Percentiles rank a stretch among this genome's conserved stretches.
Conservation (phyloP, 106 monocot genomes). For the Dioscorea dumetorum region DNA sequence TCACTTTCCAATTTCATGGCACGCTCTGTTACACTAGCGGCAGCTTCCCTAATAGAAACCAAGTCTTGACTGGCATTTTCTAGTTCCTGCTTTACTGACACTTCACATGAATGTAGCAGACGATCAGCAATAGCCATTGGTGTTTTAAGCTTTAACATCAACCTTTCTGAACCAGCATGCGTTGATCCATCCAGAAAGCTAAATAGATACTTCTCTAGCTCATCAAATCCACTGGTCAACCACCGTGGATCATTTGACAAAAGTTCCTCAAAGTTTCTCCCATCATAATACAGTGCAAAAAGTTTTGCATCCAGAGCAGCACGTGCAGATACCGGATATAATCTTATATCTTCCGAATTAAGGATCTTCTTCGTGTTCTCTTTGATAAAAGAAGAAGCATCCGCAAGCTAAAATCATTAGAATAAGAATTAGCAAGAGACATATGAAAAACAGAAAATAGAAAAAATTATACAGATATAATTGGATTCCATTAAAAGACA, state of each 20-base stretch:
- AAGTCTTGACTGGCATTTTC: slow-evolving; percentile 52
- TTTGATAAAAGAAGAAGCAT: slow-evolving; percentile 65
- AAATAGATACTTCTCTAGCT: slow-evolving; percentile 64
- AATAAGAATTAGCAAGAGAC: too few species aligned
- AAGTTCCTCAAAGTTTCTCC: slow-evolving; percentile 19
- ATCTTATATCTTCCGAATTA: slow-evolving; percentile 44
- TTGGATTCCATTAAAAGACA: background rate
- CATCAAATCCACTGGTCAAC: slow-evolving; percentile 70
- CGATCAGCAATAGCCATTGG: slow-evolving; percentile 82
- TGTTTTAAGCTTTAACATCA: slow-evolving; percentile 81
- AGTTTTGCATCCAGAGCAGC: slow-evolving; percentile 84
- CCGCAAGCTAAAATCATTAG: slow-evolving; percentile 63
- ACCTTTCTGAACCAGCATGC: slow-evolving; percentile 73
- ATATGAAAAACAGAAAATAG: background rate
- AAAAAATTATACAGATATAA: slow-evolving; percentile 1
- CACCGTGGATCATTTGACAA: slow-evolving; percentile 54
- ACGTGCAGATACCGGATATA: slow-evolving; percentile 91
- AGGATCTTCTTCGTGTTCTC: slow-evolving; percentile 65
- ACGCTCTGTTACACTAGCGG: slow-evolving; percentile 45
- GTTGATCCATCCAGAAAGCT: slow-evolving; percentile 93
- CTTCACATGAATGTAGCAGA: slow-evolving; percentile 56
- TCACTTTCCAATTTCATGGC: slow-evolving; percentile 68
- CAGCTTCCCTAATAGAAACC: slow-evolving; percentile 48
- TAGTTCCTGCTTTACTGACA: slow-evolving; percentile 45
- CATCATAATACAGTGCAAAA: slow-evolving; percentile 25